Evolutionary conservation across 768 basidiomycete species (phyloP).

Genomic region (Agaricus blazei): DNA sequence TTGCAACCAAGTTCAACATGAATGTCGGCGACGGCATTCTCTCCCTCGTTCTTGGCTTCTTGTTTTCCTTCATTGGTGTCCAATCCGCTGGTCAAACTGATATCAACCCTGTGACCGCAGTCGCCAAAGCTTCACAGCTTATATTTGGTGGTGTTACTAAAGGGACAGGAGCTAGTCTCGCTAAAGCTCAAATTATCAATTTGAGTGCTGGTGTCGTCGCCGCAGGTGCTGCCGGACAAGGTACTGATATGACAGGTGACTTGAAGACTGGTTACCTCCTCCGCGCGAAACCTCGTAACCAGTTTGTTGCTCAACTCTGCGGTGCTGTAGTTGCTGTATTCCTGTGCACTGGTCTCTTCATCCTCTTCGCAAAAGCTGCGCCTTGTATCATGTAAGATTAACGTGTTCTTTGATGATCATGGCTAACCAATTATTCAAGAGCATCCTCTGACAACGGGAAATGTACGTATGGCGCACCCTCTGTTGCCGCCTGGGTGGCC

Average conservation of each 20-base stretch:
- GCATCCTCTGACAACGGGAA: conserved; percentile 19
- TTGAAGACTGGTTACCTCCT: conserved; percentile 68
- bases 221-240: conserved; percentile 51
- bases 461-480: conserved; percentile 54
- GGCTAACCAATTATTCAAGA: conserved; percentile 12
- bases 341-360: conserved; percentile 51
- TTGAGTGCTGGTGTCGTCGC: conserved; percentile 49
- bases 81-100: conserved; percentile 57
- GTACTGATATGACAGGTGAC: conserved; percentile 63
- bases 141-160: conserved; percentile 60
- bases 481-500: conserved; percentile 52
- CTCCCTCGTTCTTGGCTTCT: conserved; percentile 52
- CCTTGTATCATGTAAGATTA: conserved; percentile 51
- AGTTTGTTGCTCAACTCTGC: conserved; percentile 56
- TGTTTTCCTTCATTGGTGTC: conserved; percentile 66
- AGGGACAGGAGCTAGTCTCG: conserved; percentile 28
- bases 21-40: conserved; percentile 56
- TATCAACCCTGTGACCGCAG: conserved; percentile 56
- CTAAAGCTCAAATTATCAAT: conserved; percentile 41
- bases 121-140: conserved; percentile 60
- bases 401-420: not conserved
- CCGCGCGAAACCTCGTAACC: conserved; percentile 55
- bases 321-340: conserved; percentile 59
- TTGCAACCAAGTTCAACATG: conserved; percentile 49
- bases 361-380: conserved; percentile 57